Base-by-base conservation (phyloP, 495 filamentous ascomycete species). In the Glonium stellatum region DNA sequence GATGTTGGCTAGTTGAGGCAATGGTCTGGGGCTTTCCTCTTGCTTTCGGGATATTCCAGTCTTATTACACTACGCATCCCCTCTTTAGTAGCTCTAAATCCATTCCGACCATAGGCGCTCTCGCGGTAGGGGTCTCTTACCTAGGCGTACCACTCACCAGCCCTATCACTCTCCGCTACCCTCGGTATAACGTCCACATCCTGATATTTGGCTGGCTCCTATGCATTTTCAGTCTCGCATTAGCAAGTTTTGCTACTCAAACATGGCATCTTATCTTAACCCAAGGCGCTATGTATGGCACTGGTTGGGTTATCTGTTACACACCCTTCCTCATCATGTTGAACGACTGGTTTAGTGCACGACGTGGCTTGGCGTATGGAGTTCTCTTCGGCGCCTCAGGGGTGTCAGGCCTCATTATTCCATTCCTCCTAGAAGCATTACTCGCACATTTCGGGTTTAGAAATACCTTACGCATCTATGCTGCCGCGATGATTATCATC, bases 281-380 rank as follows among this genome's bases (percentile, higher is more conserved):
- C 8, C 69, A 71, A 50, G 69, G 69, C 46, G 51, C 62, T 39
- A 31, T 67, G 58, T 70, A 66, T 47, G 68, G 69, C n/a, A 6
- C 61, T 9, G 62, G 67, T 8, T 71, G 59, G 55, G 60, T 63
- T 5, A 46, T 71, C 3, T 66, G 59, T 39, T 71, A 71, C 53
- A 60, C 52, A 11, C 68, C 69, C 5, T 62, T 68, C 13, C 39
- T 70, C n/a, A 57, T 62, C 35, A 69, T 76, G 59, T 57, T 77
- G 9, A 75, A 76, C 55, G 73, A 73, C 51, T 78, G 66, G 62
- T 78, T 71, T 61, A 64, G 71, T 19, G 46, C 59, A 47, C 70
- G 70, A 10, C 69, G 75, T 11, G 76, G 75, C 0, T 69, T 77
- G 57, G 76, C 76, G 13, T 76, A 74, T 60, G 76, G 76, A 0